Evolutionary conservation across 1,284 basidiomycete genomes (phyloP).

Genomic region (Ceratobasidium sp.): DNA sequence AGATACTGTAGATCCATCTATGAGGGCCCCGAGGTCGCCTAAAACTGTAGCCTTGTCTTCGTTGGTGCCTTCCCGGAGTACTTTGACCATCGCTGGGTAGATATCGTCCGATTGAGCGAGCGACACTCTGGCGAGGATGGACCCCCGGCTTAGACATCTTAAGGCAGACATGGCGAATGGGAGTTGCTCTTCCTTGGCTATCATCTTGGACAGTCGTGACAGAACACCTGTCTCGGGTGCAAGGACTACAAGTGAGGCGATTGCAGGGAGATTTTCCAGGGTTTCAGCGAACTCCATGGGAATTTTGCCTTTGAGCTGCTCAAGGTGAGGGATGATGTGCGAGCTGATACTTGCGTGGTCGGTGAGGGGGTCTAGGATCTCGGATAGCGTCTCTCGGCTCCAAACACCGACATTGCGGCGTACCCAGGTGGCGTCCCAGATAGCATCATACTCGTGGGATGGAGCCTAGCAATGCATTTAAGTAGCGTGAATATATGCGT

Average conservation of each 20-base stretch:
- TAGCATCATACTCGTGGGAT: conserved; percentile 18
- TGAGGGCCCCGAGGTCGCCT: neutral
- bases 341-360: conserved; percentile 15
- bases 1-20: conserved; percentile 8
- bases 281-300: neutral
- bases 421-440: conserved; percentile 9
- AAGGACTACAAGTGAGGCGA: conserved; percentile 32
- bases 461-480: neutral
- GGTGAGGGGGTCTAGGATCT: conserved; percentile 20
- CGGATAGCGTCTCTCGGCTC: neutral
- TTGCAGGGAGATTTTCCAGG: neutral
- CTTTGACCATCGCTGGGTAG: conserved; percentile 24
- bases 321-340: conserved; percentile 11
- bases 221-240: conserved; percentile 20
- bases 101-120: conserved; percentile 22
- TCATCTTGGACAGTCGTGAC: conserved; percentile 13
- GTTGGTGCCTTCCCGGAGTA: conserved; percentile 11
- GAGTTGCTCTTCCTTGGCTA: conserved; percentile 13
- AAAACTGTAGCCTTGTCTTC: neutral
- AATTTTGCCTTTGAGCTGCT: conserved; percentile 2
- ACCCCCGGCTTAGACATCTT: neutral
- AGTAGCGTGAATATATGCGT: neutral
- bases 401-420: conserved; percentile 20
- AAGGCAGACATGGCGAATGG: conserved; percentile 15
- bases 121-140: neutral